phyloP scores from a whole-genome alignment of 352 stramenopile genomes.

The Lagenidium giganteum region DNA sequence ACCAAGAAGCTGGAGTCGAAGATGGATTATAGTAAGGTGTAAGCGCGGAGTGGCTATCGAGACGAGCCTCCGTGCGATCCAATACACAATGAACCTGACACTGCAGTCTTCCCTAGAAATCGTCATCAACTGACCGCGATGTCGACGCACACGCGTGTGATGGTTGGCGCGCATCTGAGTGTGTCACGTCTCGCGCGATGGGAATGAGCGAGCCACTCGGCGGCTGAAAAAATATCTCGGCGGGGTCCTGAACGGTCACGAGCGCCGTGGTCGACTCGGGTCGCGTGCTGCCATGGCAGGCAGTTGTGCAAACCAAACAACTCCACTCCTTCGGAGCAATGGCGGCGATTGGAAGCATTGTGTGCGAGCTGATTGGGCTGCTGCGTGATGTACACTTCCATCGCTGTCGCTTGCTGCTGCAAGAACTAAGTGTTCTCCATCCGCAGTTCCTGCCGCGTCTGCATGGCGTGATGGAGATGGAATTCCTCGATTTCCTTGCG shows the following conservation, averaged over 20 bases:
- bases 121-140: too few relatives aligned
- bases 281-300: too few relatives aligned
- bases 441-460: conserved; percentile 45
- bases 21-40: conserved; percentile 99
- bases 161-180: too few relatives aligned
- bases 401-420: conserved; percentile 50
- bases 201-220: too few relatives aligned
- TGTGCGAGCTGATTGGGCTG: conserved; percentile 53
- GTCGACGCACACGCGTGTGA: too few relatives aligned
- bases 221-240: too few relatives aligned
- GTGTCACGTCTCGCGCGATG: too few relatives aligned
- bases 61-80: not conserved
- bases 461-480: conserved; percentile 40
- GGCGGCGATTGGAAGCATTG: conserved; percentile 7
- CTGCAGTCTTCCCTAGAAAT: too few relatives aligned
- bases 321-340: too few relatives aligned
- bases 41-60: conserved; percentile 23
- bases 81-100: not conserved
- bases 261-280: too few relatives aligned
- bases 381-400: conserved; percentile 56
- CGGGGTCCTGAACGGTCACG: too few relatives aligned
- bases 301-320: too few relatives aligned
- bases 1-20: conserved; percentile 99
- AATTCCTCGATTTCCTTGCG: conserved; percentile 43
- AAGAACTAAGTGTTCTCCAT: conserved; percentile 45